These are phyloP conservation scores for Porphyra umbilicalis DNA, from an alignment of 31 red algal species.

Conservation along the genomic window DNA sequence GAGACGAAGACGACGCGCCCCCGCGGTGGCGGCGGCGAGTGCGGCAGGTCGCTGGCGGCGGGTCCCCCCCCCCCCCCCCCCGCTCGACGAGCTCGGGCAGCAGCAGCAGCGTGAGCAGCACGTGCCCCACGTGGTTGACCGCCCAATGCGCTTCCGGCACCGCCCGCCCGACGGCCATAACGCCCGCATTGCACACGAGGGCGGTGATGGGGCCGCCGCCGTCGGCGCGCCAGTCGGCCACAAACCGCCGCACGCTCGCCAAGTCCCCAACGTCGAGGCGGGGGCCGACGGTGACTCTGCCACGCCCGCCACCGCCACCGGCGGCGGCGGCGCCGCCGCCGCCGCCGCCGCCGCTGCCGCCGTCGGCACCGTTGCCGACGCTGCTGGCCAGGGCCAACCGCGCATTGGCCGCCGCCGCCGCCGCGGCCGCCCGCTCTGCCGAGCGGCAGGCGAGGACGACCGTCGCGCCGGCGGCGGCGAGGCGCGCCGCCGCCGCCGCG, in stretches of 20 bases:
- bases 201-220: slow-evolving; percentile 12
- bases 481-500: slow-evolving; percentile 44
- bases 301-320: background rate
- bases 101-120: slow-evolving; percentile 65
- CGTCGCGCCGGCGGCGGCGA: slow-evolving; percentile 47
- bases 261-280: slow-evolving; percentile 44
- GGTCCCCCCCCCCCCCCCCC: background rate
- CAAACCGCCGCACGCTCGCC: slow-evolving; percentile 53
- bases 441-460: slow-evolving; percentile 75
- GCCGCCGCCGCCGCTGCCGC: background rate
- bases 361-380: background rate
- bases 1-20: slow-evolving; percentile 47
- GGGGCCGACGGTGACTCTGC: background rate
- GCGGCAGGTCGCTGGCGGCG: background rate
- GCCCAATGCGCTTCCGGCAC: slow-evolving; percentile 71
- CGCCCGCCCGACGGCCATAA: slow-evolving; percentile 46
- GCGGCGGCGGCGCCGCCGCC: background rate
- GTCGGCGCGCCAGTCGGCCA: background rate
- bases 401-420: slow-evolving; percentile 15
- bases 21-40: too few relatives aligned
- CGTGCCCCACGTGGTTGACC: slow-evolving; percentile 83
- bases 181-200: slow-evolving; percentile 74
- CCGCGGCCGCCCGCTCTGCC: slow-evolving; percentile 24
- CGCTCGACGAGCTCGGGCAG: slow-evolving; percentile 9
- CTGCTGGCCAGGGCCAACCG: background rate